These are phyloP conservation scores for Septoria linicola DNA, from an alignment of 2,329 filamentous ascomycete genomes.

Conservation along the genomic window DNA sequence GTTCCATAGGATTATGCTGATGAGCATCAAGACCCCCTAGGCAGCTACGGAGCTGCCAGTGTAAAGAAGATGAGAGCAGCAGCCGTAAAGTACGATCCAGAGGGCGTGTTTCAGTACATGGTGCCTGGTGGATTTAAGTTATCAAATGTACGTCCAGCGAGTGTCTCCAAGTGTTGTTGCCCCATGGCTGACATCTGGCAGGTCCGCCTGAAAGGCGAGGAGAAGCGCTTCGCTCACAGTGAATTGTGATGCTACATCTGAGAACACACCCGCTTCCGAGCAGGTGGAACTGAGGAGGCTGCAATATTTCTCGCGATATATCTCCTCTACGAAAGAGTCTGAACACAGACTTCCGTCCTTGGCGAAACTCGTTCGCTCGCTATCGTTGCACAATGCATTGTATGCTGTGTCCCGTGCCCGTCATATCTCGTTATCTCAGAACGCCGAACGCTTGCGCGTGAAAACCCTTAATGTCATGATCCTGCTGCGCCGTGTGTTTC, in stretches of 20 bases:
- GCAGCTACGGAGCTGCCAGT: constrained; percentile 18
- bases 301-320: neutral
- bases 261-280: neutral
- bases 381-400: too few species aligned
- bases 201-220: neutral
- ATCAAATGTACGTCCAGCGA: neutral
- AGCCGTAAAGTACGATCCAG: constrained; percentile 15
- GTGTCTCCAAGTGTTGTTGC: too few species aligned
- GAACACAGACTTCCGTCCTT: too few species aligned
- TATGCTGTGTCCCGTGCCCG: too few species aligned
- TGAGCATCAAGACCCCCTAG: constrained; percentile 9
- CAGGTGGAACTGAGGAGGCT: neutral
- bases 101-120: constrained; percentile 17
- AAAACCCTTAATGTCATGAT: too few species aligned
- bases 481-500: neutral
- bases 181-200: neutral
- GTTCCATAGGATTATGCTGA: constrained; percentile 15
- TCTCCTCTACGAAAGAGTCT: neutral
- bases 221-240: neutral
- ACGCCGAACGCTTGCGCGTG: too few species aligned
- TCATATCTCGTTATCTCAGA: too few species aligned
- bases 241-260: neutral
- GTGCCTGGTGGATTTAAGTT: constrained; percentile 20
- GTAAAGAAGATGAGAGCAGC: constrained; percentile 12
- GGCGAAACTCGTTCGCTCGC: too few species aligned